Evolutionary conservation across 352 stramenopile genomes (phyloP).

Genomic region (Globisporangium heterothallicum): DNA sequence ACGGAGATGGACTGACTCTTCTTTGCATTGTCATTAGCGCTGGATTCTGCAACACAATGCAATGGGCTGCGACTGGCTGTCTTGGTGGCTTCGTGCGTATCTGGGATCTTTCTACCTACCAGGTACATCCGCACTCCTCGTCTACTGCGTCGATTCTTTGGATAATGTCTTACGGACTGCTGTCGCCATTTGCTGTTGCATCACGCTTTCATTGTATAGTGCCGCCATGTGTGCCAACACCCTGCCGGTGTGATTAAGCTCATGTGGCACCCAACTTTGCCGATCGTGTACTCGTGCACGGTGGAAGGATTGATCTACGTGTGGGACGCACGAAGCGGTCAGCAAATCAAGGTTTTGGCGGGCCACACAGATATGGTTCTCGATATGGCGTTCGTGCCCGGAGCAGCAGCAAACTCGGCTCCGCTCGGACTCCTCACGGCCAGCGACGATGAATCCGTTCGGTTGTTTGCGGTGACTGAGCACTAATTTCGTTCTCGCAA

Average conservation of each 20-base stretch:
- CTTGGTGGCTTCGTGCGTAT: constrained; percentile 94
- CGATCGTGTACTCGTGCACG: constrained; percentile 81
- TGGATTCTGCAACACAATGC: constrained; percentile 91
- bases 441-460: constrained; percentile 79
- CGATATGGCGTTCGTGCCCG: constrained; percentile 77
- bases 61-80: constrained; percentile 94
- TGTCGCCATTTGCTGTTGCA: background rate
- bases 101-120: constrained; percentile 91
- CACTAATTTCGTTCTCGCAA: constrained; percentile 9
- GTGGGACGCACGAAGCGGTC: constrained; percentile 88
- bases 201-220: constrained; percentile 31
- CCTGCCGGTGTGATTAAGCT: constrained; percentile 88
- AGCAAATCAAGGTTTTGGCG: constrained; percentile 65
- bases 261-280: constrained; percentile 83
- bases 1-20: background rate
- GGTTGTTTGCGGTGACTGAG: constrained; percentile 49
- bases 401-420: constrained; percentile 27
- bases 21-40: constrained; percentile 47
- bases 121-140: constrained; percentile 28
- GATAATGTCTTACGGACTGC: background rate
- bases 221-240: constrained; percentile 84
- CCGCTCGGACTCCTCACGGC: constrained; percentile 65
- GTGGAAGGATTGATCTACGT: constrained; percentile 88
- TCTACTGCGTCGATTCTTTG: background rate
- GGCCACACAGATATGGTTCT: constrained; percentile 91